Evolutionary conservation across 306 rosid genomes (phyloP), one percentile per base, ranked within the genome.

Genomic region (Glycine tomentella): DNA sequence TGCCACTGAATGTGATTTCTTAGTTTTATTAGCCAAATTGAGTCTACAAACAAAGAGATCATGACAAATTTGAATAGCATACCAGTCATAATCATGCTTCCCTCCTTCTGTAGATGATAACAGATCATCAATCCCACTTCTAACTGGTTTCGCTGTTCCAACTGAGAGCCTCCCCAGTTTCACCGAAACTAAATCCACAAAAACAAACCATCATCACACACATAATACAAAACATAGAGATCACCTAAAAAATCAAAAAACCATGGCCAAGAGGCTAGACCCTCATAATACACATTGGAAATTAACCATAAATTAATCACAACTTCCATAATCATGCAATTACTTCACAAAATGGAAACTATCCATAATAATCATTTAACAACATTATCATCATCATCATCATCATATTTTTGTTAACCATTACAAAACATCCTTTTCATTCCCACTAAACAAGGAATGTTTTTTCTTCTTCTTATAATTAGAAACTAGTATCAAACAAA

Each of bases 11-110:
- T 25, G 31, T 25, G 31, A 12, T 42, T 67, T 42, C 56, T 57
- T 50, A 3, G 46, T 61, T 69, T 13, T 7, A 3, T 48, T 15
- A 9, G n/a, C 8, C 55, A 33, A 48, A 25, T 42, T 77, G 42
- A 81, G 66, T 42, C 49, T 42, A 52, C 61, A 14, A 64, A 15
- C 8, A 3, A 7, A 36, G 16, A 64, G 42, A 70, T 42, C 61
- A 46, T 15, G 53, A 49, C 6, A 58, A 67, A 69, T 69, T 69
- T 45, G 72, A 68, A 66, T 5, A 40, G 72, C 48, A 46, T 83
- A 95, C 99, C 99, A 95, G 68, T 95, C 99, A 50, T 93, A 95
- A 78, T 95, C 99, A 80, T 95, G 94, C 79, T 95, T 95, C 71
- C 99, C 99, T 80, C 94, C 94, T 25, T 93, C 98, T 1, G 94